phyloP scores from a whole-genome alignment of 805 yeast species.

The Yamadazyma olivae region DNA sequence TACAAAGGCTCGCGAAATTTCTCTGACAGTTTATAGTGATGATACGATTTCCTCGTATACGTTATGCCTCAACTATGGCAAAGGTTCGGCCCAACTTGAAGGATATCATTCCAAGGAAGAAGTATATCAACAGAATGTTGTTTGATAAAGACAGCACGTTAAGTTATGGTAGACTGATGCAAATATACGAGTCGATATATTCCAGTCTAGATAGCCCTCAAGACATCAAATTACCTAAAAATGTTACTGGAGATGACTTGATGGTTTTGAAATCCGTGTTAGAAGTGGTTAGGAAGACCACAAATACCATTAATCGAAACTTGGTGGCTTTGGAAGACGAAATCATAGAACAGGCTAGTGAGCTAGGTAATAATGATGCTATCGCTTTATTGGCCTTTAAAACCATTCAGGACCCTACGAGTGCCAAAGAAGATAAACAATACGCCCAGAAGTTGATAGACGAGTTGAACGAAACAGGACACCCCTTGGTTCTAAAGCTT shows the following conservation, averaged over 20 bases:
- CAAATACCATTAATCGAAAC: constrained; percentile 56
- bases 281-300: constrained; percentile 55
- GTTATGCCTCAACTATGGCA: no score
- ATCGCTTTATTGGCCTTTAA: constrained; percentile 70
- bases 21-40: no score
- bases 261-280: constrained; percentile 67
- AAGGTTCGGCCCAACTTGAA: no score
- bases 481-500: constrained; percentile 73
- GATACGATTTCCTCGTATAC: no score
- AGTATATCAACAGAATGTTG: constrained; percentile 52
- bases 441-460: constrained; percentile 63
- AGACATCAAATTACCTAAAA: constrained; percentile 39
- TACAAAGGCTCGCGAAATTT: no score
- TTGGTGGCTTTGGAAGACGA: constrained; percentile 64
- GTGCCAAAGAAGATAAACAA: constrained; percentile 48
- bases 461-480: constrained; percentile 54
- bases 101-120: constrained; percentile 53
- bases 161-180: constrained; percentile 51
- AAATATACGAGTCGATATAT: constrained; percentile 53
- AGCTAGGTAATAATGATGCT: constrained; percentile 78
- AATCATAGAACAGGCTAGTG: constrained; percentile 80
- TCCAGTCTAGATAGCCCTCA: constrained; percentile 41
- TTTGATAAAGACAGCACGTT: constrained; percentile 66
- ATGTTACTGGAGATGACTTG: constrained; percentile 54
- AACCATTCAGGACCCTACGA: constrained; percentile 37